These are phyloP conservation scores for Sporodiniella umbellata DNA, from an alignment of 371 early-diverging fungal species.

Conservation along the genomic window DNA sequence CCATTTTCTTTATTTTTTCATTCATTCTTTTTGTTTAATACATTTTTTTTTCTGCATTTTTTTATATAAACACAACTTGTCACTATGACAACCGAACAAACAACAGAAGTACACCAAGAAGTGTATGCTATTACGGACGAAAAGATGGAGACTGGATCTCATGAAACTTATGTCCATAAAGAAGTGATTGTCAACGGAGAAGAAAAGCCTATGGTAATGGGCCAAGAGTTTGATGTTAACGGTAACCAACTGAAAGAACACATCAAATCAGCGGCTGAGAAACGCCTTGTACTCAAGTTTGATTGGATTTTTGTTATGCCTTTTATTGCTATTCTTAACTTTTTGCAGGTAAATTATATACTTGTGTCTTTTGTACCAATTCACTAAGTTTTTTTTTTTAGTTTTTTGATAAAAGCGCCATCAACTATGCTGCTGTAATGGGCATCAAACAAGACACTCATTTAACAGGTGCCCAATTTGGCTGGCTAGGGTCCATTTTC, in stretches of 20 bases:
- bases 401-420: constrained; percentile 42
- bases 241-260: constrained; percentile 23
- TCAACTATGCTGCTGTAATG: constrained; percentile 36
- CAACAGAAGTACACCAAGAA: not conserved
- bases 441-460: constrained; percentile 24
- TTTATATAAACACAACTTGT: no score
- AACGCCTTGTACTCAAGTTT: constrained; percentile 7
- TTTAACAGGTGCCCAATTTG: constrained; percentile 25
- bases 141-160: not conserved
- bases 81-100: constrained; percentile 22
- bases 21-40: not conserved
- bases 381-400: constrained; percentile 2
- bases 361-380: not conserved
- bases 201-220: constrained; percentile 1
- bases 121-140: constrained; percentile 3
- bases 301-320: constrained; percentile 24
- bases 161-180: not conserved
- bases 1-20: not conserved
- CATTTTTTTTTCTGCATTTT: constrained; percentile 1
- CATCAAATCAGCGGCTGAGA: constrained; percentile 12
- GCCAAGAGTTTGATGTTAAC: constrained; percentile 15
- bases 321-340: constrained; percentile 15
- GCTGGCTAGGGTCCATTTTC: constrained; percentile 27
- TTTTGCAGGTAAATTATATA: constrained; percentile 15
- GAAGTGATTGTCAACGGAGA: constrained; percentile 1